Base-by-base conservation (phyloP, 352 stramenopile genomes). In the Phytopythium kandeliae region DNA sequence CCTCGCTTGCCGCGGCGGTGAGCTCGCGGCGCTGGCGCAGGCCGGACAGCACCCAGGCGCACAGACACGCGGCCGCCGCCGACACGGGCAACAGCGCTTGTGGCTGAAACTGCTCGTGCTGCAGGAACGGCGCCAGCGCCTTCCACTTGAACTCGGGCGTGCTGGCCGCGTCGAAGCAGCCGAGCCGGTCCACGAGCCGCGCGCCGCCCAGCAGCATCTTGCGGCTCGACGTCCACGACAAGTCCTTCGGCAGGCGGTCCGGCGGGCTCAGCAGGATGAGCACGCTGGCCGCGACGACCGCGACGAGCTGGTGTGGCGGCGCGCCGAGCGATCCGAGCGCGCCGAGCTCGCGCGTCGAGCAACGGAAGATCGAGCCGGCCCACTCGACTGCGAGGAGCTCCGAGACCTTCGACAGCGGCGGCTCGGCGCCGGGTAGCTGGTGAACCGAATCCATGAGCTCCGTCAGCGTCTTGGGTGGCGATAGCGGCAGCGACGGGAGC, bases 101-200 rank as follows among this genome's bases (percentile, higher is more conserved):
- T 4, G 80, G 78, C n/a, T 86, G 60, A 48, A 86, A 89, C 51
- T 86, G 69, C 28, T 84, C 71, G 55, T 88, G 89, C 50, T 85
- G 64, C 3, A 88, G 48, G 51, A 92, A 89, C 13, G 80, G 80
- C 0, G 73, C 46, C 31, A 92, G 58, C 17, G 80, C 80, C 53
- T 85, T 79, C 74, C 77, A 86, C 60, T 91, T 91, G 55, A 91
- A 91, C 12, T 57, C 45, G 8, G 69, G 75, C 3, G 85, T 69
- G 13, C 42, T 48, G 17, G 51, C 58, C 4, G 78, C 66, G n/a
- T 75, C 63, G 15, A 84, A 66, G 10, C 11, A 28, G 13, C 66
- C 54, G 21, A 89, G 56, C 7, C 72, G 65, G 22, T 84, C 65
- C 17, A 92, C 58, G 1, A 92, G 58, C 15, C 63, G 60, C 31